Evolutionary conservation across 495 filamentous ascomycete species (phyloP).

Genomic region (Aspergillus cristatus): DNA sequence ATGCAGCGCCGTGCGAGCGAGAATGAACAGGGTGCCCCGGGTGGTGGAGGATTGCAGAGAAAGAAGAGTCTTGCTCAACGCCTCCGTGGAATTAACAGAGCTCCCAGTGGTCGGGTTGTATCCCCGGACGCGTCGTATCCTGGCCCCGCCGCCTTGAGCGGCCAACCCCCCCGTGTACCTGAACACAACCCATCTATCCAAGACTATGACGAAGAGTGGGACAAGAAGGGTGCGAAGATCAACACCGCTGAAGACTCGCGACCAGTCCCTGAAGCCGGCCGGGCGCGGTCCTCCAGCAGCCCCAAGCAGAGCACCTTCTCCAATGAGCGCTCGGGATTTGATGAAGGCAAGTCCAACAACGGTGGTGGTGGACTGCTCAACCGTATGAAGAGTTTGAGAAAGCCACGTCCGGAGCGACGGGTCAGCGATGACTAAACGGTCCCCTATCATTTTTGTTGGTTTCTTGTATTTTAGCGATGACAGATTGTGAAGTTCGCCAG

Average conservation of each 20-base stretch:
- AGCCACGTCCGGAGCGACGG: conserved; percentile 37
- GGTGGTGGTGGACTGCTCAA: conserved; percentile 62
- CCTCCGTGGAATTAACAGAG: conserved; percentile 58
- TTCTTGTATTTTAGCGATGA: no score
- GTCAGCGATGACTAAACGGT: conserved; percentile 25
- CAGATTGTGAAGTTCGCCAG: no score
- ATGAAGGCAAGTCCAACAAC: conserved; percentile 34
- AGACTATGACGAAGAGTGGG: conserved; percentile 64
- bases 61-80: conserved; percentile 93
- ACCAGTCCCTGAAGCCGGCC: conserved; percentile 22
- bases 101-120: conserved; percentile 41
- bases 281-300: conserved; percentile 51
- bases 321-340: conserved; percentile 46
- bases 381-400: conserved; percentile 80
- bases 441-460: no score
- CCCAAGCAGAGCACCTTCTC: conserved; percentile 50
- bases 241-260: conserved; percentile 40
- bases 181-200: conserved; percentile 82
- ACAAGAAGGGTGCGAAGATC: conserved; percentile 57
- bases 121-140: conserved; percentile 43
- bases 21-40: conserved; percentile 33
- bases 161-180: conserved; percentile 24
- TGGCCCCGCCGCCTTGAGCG: conserved; percentile 20
- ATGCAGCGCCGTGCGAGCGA: conserved; percentile 72
- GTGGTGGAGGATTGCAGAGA: conserved; percentile 59